Evolutionary conservation across 2,329 filamentous ascomycete genomes (phyloP).

Genomic region (Xylariaceae sp.): DNA sequence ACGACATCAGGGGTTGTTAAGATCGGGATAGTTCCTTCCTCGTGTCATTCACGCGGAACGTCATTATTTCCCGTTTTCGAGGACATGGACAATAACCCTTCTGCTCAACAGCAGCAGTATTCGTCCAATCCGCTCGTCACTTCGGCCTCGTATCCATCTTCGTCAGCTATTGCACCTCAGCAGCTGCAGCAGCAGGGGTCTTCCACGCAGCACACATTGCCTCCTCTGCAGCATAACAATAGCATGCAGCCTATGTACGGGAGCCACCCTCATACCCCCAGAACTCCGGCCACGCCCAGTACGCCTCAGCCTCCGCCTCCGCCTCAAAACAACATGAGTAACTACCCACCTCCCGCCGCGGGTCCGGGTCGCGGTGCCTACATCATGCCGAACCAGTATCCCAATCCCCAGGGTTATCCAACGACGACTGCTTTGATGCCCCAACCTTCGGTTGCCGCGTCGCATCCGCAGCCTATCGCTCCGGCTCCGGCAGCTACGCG

Average conservation of each 20-base stretch:
- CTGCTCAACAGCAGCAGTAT: conserved; percentile 37
- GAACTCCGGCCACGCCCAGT: conserved; percentile 58
- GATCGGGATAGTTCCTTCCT: conserved; percentile 21
- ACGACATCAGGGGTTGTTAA: conserved; percentile 22
- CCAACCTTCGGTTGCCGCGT: conserved; percentile 59
- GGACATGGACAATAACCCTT: conserved; percentile 48
- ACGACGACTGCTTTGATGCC: conserved; percentile 58
- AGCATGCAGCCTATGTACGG: conserved; percentile 52
- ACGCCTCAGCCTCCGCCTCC: conserved; percentile 54
- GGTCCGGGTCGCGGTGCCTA: conserved; percentile 43
- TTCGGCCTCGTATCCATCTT: conserved; percentile 47
- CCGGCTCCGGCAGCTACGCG: conserved; percentile 59
- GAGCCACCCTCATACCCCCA: conserved; percentile 56
- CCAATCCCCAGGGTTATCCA: conserved; percentile 49
- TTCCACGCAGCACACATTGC: conserved; percentile 49
- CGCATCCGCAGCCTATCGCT: conserved; percentile 71
- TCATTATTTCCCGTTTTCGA: conserved; percentile 26
- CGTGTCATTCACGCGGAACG: conserved; percentile 19
- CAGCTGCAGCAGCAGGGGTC: conserved; percentile 44
- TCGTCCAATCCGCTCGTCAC: conserved; percentile 53
- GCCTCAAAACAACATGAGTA: conserved; percentile 46
- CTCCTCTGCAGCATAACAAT: conserved; percentile 45
- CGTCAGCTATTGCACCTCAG: conserved; percentile 47
- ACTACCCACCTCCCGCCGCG: conserved; percentile 27
- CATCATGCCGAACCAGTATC: conserved; percentile 52